Base-by-base conservation (phyloP, 345 rosid species). In the Eucalyptus pumila region DNA sequence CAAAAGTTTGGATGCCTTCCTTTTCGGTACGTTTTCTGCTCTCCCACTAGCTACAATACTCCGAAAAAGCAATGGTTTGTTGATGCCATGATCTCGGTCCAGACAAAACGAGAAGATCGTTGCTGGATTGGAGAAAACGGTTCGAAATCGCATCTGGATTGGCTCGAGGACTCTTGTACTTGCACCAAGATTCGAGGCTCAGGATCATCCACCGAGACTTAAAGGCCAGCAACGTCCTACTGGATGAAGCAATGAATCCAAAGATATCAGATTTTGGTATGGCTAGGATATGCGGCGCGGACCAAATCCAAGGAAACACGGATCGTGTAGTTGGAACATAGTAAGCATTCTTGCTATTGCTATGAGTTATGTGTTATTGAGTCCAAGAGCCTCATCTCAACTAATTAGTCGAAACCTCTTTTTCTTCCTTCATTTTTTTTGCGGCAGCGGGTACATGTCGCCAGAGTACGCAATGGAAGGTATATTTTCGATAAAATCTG, bases 191-290 rank as follows among this genome's bases (percentile, higher is more conserved):
- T 87, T 96, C 97, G 4, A 96, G 98, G 86, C 88, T 94, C 11
- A 94, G 94, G 90, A 96, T 96, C 89, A 95, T 96, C 47, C 99
- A 96, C 40, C 93, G 98, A 89, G 98, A 96, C 88, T 89, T 96
- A 34, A 96, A 96, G 88, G 91, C 96, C 5, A 95, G 96, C 88
- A 95, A 95, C 86, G 88, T 96, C 65, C 92, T 95, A 56, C 90
- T 96, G 6, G 98, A 96, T 85, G 89, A 80, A 1, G 91, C 80
- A 5, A 89, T 96, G 95, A 92, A 89, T 26, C 96, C 97, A 0
- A 96, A 95, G 89, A 95, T 96, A 65, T 93, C 97, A 3, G 98
- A 97, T 89, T 97, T 97, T 7, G 96, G 97, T 6, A 87, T 94
- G 94, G 96, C 98, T 0, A 94, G 94, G 76, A 95, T 95, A 15